Conservation (phyloP, 2,329 filamentous ascomycete species). For the Pseudofabraea citricarpa region DNA sequence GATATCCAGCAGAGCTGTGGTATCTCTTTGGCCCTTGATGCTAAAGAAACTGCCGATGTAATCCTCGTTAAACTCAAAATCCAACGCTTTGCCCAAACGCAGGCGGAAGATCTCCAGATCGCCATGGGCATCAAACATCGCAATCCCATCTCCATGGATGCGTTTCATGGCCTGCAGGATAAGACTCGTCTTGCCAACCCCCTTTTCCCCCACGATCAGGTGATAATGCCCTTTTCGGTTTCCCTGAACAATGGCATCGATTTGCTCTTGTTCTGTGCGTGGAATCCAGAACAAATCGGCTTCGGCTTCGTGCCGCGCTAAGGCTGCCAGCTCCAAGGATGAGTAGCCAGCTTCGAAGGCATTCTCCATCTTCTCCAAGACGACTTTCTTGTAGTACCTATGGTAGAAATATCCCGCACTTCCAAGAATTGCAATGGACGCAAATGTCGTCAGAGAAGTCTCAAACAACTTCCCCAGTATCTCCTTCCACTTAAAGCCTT, state of each 20-base stretch:
- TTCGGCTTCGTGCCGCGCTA: conserved; percentile 41
- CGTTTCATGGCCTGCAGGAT: conserved; percentile 92
- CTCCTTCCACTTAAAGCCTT: too few species aligned
- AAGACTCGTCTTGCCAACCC: conserved; percentile 96
- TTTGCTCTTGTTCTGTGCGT: conserved; percentile 73
- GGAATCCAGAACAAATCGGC: conserved; percentile 66
- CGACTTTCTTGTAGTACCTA: conserved; percentile 80
- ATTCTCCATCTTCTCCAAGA: conserved; percentile 87
- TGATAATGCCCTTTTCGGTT: conserved; percentile 77
- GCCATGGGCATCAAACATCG: conserved; percentile 95
- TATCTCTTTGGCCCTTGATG: conserved; percentile 86
- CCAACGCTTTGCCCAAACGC: conserved; percentile 84
- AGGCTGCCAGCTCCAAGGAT: conserved; percentile 73
- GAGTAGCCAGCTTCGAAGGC: conserved; percentile 92
- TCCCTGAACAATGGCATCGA: conserved; percentile 81
- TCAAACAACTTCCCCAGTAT: too few species aligned
- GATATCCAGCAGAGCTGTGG: conserved; percentile 88
- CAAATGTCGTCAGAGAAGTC: too few species aligned
- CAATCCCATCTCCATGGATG: conserved; percentile 79
- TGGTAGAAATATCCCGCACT: conserved; percentile 77
- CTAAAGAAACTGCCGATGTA: conserved; percentile 96
- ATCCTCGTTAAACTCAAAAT: conserved; percentile 97
- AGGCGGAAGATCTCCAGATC: conserved; percentile 95
- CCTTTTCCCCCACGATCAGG: conserved; percentile 90
- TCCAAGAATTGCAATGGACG: too few species aligned